Percentiles rank a stretch among this genome's conserved stretches.
phyloP scores from a whole-genome alignment of 2,329 filamentous ascomycete genomes.

The Aspergillus viridinutans region DNA sequence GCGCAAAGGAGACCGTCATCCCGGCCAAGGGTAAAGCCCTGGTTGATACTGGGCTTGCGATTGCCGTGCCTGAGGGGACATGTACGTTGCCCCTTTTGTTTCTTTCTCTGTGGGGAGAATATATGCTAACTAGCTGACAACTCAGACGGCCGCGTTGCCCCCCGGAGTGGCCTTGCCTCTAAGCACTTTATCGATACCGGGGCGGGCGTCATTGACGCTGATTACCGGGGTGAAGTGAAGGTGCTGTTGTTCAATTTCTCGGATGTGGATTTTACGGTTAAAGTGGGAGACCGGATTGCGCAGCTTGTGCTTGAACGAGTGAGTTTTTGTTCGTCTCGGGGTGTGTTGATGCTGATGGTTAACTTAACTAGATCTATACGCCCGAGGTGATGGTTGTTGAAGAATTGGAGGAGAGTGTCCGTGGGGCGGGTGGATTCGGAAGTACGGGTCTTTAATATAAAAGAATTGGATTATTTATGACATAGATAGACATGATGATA shows the following conservation, averaged over 20 bases:
- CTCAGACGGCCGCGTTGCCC: slow-evolving; percentile 83
- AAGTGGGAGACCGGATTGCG: slow-evolving; percentile 83
- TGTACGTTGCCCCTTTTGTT: slow-evolving; percentile 54
- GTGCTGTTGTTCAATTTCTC: slow-evolving; percentile 91
- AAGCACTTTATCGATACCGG: slow-evolving; percentile 97
- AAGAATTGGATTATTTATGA: neutral
- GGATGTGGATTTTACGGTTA: slow-evolving; percentile 74
- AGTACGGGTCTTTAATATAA: slow-evolving; percentile 62
- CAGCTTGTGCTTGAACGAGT: slow-evolving; percentile 88
- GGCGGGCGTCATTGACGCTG: slow-evolving; percentile 94
- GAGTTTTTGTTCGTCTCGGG: slow-evolving; percentile 16
- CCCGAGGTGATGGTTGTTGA: slow-evolving; percentile 87
- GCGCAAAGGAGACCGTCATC: slow-evolving; percentile 66
- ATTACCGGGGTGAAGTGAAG: slow-evolving; percentile 92
- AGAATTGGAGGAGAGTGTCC: slow-evolving; percentile 82
- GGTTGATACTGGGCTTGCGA: slow-evolving; percentile 85
- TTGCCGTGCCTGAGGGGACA: slow-evolving; percentile 84
- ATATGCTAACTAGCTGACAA: neutral
- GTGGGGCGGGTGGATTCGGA: slow-evolving; percentile 86
- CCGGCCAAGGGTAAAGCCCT: slow-evolving; percentile 78
- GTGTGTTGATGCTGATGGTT: neutral
- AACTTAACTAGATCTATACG: slow-evolving; percentile 65
- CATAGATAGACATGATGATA: neutral
- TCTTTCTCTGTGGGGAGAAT: neutral
- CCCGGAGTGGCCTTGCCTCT: slow-evolving; percentile 81